Evolutionary conservation across 257 asterid genomes (phyloP).

Genomic region (Fraxinus excelsior): DNA sequence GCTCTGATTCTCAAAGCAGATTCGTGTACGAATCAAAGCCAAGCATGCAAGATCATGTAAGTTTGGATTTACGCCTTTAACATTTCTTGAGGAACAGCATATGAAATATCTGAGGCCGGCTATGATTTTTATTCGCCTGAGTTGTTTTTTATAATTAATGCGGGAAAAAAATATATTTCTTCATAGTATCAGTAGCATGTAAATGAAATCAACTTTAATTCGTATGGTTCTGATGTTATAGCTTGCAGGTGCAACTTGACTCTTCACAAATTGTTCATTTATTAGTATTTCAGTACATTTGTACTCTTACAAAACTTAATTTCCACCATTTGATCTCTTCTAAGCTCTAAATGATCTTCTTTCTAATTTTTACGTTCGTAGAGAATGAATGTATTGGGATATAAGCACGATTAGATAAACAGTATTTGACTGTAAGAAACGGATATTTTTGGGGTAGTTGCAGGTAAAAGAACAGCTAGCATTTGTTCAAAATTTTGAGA

Average conservation of each 20-base stretch:
- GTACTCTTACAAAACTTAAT: neutral
- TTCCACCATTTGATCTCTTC: neutral
- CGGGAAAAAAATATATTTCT: neutral
- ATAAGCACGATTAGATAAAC: no score
- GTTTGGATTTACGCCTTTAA: conserved; percentile 88
- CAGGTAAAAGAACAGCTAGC: neutral
- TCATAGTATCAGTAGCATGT: neutral
- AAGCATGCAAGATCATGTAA: conserved; percentile 67
- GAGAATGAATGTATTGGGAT: neutral
- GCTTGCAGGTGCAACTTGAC: neutral
- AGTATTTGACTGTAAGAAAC: no score
- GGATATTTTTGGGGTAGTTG: neutral
- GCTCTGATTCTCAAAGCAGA: conserved; percentile 39
- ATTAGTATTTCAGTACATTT: neutral
- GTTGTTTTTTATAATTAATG: conserved; percentile 1
- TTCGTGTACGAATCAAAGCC: conserved; percentile 51
- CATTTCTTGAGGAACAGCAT: neutral
- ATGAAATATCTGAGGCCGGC: conserved; percentile 8
- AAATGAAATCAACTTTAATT: neutral
- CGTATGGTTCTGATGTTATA: neutral
- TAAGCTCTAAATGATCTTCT: neutral
- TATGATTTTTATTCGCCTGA: conserved; percentile 14
- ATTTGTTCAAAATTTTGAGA: neutral
- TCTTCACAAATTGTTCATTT: neutral
- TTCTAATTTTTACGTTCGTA: neutral